Evolutionary conservation across 495 filamentous ascomycete genomes (phyloP).

Genomic region (Penicillium verhagenii): DNA sequence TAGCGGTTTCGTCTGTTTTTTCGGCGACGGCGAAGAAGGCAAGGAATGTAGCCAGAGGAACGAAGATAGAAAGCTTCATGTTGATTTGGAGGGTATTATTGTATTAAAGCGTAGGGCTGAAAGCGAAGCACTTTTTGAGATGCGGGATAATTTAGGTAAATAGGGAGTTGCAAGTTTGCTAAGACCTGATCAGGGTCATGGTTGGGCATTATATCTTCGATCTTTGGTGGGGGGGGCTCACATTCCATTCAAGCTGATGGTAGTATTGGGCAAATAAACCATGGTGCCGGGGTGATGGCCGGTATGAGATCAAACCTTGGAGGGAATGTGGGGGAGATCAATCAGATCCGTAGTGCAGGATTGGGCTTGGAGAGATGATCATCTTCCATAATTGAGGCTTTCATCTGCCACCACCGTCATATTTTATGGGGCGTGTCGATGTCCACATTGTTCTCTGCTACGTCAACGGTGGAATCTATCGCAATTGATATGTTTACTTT

Average conservation of each 20-base stretch:
- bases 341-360: background rate
- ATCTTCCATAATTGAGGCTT: background rate
- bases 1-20: conserved; percentile 3
- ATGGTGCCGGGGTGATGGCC: conserved; percentile 3
- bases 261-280: background rate
- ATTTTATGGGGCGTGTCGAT: background rate
- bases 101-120: background rate
- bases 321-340: conserved; percentile 5
- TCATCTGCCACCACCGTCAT: background rate
- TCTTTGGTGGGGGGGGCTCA: background rate
- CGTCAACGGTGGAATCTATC: background rate
- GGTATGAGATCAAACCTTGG: conserved; percentile 4
- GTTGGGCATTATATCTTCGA: background rate
- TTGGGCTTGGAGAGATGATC: background rate
- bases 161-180: too few species aligned
- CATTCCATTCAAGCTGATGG: background rate
- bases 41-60: conserved; percentile 25
- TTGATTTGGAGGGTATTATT: conserved; percentile 6
- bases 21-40: conserved; percentile 21
- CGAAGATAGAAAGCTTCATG: conserved; percentile 30
- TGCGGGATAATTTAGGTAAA: background rate
- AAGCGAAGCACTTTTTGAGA: background rate
- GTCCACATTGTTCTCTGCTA: background rate
- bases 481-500: too few species aligned
- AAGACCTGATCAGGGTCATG: too few species aligned